A percentile compares a stretch with the other conserved stretches of the same genome.
These are phyloP conservation scores for Aspergillus melleus DNA, from an alignment of 2,329 filamentous ascomycete genomes.

Conservation along the genomic window DNA sequence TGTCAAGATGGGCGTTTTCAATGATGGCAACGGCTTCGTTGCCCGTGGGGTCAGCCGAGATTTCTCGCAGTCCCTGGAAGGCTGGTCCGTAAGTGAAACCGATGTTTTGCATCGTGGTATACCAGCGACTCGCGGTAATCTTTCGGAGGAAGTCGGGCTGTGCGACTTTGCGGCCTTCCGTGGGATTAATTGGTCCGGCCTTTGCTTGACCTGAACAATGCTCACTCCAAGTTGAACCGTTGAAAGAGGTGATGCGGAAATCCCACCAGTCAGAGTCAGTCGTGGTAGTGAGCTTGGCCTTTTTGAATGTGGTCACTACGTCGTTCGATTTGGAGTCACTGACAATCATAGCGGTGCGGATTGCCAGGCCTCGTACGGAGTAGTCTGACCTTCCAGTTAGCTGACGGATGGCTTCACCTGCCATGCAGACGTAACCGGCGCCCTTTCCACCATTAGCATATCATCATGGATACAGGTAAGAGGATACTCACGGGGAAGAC, in stretches of 20 bases:
- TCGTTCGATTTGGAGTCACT: neutral
- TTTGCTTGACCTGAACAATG: slow-evolving; percentile 8
- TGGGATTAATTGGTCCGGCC: neutral
- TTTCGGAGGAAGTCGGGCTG: neutral
- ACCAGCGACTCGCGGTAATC: slow-evolving; percentile 1
- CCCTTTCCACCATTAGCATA: neutral
- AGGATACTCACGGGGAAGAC: neutral
- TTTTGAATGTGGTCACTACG: slow-evolving; percentile 5
- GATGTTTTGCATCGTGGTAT: neutral
- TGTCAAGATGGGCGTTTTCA: neutral
- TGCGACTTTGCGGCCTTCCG: neutral
- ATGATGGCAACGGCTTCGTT: neutral
- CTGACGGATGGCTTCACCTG: slow-evolving; percentile 6
- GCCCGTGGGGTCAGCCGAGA: slow-evolving; percentile 6
- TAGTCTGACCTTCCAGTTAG: neutral
- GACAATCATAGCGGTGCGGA: neutral
- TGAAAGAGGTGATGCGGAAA: slow-evolving; percentile 9
- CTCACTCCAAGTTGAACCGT: slow-evolving; percentile 7
- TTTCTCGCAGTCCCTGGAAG: slow-evolving; percentile 9
- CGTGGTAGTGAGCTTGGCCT: neutral
- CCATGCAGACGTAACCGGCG: slow-evolving; percentile 6
- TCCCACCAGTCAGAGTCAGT: slow-evolving; percentile 8
- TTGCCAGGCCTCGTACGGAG: neutral
- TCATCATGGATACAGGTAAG: neutral
- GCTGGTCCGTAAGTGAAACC: slow-evolving; percentile 7